Base-by-base conservation (phyloP, 2,329 filamentous ascomycete species). In the Aspergillus pseudoterreus region DNA sequence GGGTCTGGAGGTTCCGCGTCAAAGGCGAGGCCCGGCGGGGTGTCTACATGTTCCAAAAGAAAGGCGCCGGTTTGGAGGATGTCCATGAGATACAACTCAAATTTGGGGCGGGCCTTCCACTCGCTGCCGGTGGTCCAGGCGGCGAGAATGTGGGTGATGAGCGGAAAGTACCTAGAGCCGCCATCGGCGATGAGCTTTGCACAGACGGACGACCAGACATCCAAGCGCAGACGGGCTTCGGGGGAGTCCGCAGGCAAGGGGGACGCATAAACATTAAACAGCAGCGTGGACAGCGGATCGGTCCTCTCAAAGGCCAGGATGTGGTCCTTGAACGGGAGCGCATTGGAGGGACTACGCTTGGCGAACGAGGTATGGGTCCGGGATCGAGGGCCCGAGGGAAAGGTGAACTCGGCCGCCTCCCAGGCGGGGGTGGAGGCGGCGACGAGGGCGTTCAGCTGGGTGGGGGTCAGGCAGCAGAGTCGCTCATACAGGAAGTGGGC, bases 51-150 rank as follows among this genome's bases (percentile, higher is more conserved):
- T 65, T 96, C 91, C 61, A 96, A 78, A 51, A 97, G 78, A 66
- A 96, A 96, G 36, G 91, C 87, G 59, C 94, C 94, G 62, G 95
- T 88, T 71, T 96, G 90, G 30, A 99, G 82, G 54, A 95, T 90
- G 67, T 94, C 89, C 88, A 96, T 94, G 11, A 99, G 82, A 69
- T 92, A 97, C 73, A 90, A 88, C 73, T 96, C 92, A 78, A 99
- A 85, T 57, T 91, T 94, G 59, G 86, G 83, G 63, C 87, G 91
- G 51, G 90, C 90, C 38, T 90, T 88, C 92, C 92, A 97, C 70
- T 92, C 86, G 56, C 89, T 85, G 80, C 92, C 88, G 50, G 84
- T 80, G 47, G 89, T 85, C 88, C 91, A 97, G 51, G 90, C 85
- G 69, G 94, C 92, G 46, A 99, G 80, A 32, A 96, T 84, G 44